Conservation (phyloP, 83 land plant genomes). For the Diphasiastrum complanatum region DNA sequence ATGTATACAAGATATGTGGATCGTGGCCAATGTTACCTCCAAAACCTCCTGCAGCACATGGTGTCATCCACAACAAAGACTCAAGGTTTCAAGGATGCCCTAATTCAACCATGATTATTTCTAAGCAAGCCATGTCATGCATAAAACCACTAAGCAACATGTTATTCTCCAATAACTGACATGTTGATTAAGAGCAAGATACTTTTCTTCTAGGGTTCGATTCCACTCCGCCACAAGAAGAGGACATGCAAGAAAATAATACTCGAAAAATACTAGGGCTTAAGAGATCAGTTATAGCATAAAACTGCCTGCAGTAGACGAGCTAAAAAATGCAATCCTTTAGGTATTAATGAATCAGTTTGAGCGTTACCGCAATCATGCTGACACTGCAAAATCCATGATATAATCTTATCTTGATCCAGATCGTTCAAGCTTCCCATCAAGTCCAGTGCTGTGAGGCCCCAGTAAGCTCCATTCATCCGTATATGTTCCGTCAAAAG, state of each 20-base stretch:
- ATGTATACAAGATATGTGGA: conserved; percentile 78
- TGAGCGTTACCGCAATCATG: conserved; percentile 51
- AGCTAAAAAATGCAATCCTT: background rate
- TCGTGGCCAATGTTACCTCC: conserved; percentile 91
- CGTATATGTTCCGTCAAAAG: conserved; percentile 86
- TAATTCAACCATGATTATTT: too few species aligned
- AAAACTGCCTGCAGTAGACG: too few species aligned
- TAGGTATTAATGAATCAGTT: background rate
- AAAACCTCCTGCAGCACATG: conserved; percentile 67
- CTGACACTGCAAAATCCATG: conserved; percentile 81
- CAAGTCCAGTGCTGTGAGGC: conserved; percentile 72
- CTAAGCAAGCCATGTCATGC: background rate
- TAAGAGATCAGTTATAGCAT: too few species aligned
- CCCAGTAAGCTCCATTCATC: conserved; percentile 98
- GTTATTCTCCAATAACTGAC: conserved; percentile 10
- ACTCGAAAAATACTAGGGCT: background rate
- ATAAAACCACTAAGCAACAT: background rate
- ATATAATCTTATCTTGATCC: conserved; percentile 51
- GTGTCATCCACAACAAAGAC: background rate
- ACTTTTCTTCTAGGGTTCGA: background rate
- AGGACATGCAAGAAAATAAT: background rate
- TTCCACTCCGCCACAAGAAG: background rate
- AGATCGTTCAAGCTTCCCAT: conserved; percentile 58
- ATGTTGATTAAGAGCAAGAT: background rate
- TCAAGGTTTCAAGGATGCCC: background rate